Conservation (phyloP, 2,329 filamentous ascomycete species). For the Colletotrichum zoysiae region DNA sequence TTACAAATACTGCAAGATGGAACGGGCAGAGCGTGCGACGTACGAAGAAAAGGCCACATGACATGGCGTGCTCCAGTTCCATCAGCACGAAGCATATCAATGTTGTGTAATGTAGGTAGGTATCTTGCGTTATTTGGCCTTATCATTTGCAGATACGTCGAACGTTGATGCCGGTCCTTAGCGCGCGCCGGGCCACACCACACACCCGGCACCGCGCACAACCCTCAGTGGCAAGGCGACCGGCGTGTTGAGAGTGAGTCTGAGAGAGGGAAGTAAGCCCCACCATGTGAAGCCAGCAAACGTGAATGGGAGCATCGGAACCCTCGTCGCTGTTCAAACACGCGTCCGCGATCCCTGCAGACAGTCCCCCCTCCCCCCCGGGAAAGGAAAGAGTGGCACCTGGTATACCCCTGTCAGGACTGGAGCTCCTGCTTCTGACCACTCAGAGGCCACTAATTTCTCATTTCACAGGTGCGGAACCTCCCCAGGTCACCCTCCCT, state of each 20-base stretch:
- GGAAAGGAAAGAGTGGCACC: slow-evolving; percentile 28
- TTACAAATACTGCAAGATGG: slow-evolving; percentile 38
- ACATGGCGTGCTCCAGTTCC: slow-evolving; percentile 9
- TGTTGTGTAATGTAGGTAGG: slow-evolving; percentile 10
- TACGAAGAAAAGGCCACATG: slow-evolving; percentile 7
- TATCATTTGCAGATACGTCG: slow-evolving; percentile 19
- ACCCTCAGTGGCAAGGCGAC: background rate
- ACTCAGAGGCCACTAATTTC: slow-evolving; percentile 38
- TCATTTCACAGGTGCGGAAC: slow-evolving; percentile 25
- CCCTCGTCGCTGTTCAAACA: slow-evolving; percentile 17
- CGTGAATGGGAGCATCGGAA: slow-evolving; percentile 22
- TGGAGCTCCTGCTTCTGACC: slow-evolving; percentile 33
- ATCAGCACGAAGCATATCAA: slow-evolving; percentile 5
- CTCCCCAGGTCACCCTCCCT: slow-evolving; percentile 5
- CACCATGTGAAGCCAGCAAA: slow-evolving; percentile 15
- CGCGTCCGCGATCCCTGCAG: slow-evolving; percentile 21
- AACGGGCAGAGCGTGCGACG: slow-evolving; percentile 4
- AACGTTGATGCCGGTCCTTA: slow-evolving; percentile 12
- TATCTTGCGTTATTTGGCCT: slow-evolving; percentile 3
- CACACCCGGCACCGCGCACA: background rate
- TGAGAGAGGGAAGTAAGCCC: slow-evolving; percentile 2
- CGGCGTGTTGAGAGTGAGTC: background rate
- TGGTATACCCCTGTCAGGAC: slow-evolving; percentile 19
- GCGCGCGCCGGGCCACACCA: background rate
- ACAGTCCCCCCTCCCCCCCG: slow-evolving; percentile 3